Evolutionary conservation across 805 yeast species (phyloP).

Genomic region (Candida cerambycidarum): DNA sequence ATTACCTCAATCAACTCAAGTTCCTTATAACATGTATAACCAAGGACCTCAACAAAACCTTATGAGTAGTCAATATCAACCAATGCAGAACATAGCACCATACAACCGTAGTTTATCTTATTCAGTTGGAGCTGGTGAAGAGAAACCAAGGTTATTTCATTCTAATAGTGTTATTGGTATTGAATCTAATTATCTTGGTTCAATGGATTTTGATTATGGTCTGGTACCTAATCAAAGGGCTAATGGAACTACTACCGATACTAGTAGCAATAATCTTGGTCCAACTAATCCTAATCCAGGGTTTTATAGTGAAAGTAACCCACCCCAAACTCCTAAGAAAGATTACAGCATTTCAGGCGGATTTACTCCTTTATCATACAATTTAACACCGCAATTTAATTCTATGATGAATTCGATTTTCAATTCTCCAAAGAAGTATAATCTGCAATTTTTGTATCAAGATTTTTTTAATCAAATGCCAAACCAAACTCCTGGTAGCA

Average conservation of each 20-base stretch:
- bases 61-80: constrained; percentile 2
- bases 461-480: constrained; percentile 22
- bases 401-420: constrained; percentile 39
- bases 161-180: constrained; percentile 30
- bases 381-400: constrained; percentile 42
- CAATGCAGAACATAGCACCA: neutral
- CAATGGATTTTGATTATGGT: constrained; percentile 15
- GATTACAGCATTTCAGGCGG: constrained; percentile 29
- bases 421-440: constrained; percentile 30
- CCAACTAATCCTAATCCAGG: no score
- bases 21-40: neutral
- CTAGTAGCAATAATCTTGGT: neutral
- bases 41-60: constrained; percentile 3
- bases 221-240: constrained; percentile 14
- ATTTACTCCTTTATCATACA: constrained; percentile 32
- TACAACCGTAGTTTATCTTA: constrained; percentile 10
- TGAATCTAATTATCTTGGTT: constrained; percentile 18
- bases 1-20: neutral
- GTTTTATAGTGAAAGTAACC: constrained; percentile 14
- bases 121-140: constrained; percentile 5
- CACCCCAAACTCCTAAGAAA: constrained; percentile 39
- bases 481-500: neutral
- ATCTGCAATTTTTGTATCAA: constrained; percentile 20
- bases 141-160: constrained; percentile 23
- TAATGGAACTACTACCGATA: neutral